phyloP scores from a whole-genome alignment of 164 flowering plant genomes.

The Annona squamosa region DNA sequence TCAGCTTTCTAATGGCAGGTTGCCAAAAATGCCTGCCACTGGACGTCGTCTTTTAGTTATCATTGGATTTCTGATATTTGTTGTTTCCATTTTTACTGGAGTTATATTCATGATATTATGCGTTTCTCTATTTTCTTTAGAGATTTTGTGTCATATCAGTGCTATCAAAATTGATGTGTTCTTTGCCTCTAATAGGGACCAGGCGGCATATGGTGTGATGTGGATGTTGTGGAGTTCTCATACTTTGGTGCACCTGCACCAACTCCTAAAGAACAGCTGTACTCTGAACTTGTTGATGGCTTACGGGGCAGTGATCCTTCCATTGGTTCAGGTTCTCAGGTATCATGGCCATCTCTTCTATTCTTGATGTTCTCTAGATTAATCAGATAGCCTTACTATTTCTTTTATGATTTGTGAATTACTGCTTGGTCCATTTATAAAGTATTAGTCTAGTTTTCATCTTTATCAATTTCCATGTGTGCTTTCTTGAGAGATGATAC shows the following conservation, averaged over 20 bases:
- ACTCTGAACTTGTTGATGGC: slow-evolving; percentile 87
- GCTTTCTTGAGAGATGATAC: too few relatives aligned
- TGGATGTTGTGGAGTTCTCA: slow-evolving; percentile 91
- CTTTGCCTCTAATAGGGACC: slow-evolving; percentile 53
- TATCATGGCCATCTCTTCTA: slow-evolving; percentile 12
- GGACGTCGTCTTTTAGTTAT: neutral
- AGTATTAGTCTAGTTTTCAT: too few relatives aligned
- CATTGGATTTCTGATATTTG: too few relatives aligned
- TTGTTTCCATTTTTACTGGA: neutral
- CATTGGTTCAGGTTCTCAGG: slow-evolving; percentile 96
- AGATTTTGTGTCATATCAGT: neutral
- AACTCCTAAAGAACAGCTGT: slow-evolving; percentile 78
- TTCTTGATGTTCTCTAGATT: neutral
- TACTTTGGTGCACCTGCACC: slow-evolving; percentile 89
- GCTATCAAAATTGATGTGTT: slow-evolving; percentile 5
- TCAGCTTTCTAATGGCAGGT: neutral
- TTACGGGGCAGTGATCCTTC: slow-evolving; percentile 77
- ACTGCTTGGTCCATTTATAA: too few relatives aligned
- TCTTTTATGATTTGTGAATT: too few relatives aligned
- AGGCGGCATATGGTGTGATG: slow-evolving; percentile 96
- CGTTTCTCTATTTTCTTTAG: neutral
- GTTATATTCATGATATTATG: neutral
- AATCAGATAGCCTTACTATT: too few relatives aligned
- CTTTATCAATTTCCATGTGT: too few relatives aligned
- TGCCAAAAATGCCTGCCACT: neutral